phyloP scores from a whole-genome alignment of 2,329 filamentous ascomycete genomes.

The Fusarium nisikadoi region DNA sequence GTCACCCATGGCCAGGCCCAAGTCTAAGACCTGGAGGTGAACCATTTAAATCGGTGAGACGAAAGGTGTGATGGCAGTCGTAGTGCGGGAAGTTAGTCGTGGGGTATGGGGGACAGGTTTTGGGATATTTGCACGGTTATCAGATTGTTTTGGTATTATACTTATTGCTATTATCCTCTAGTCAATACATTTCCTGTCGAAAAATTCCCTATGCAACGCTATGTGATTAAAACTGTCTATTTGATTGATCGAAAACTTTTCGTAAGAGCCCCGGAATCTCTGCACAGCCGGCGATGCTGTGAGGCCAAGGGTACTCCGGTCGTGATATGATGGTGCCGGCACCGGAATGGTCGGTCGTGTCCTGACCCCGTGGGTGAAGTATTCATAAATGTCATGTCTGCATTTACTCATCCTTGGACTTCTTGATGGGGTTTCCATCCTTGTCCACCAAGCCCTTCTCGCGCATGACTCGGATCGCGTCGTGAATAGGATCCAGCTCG shows the following conservation, averaged over 20 bases:
- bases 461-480: conserved; percentile 56
- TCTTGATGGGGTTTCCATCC: conserved; percentile 52
- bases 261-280: conserved; percentile 21
- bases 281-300: conserved; percentile 11
- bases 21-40: conserved; percentile 23
- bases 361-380: background rate
- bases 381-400: background rate
- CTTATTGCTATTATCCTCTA: conserved; percentile 46
- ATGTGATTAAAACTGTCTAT: conserved; percentile 38
- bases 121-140: conserved; percentile 41
- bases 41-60: background rate
- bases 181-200: conserved; percentile 46
- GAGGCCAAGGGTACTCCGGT: conserved; percentile 12
- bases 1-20: conserved; percentile 23
- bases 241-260: conserved; percentile 28
- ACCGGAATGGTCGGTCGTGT: conserved; percentile 28
- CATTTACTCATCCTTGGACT: conserved; percentile 45
- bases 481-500: conserved; percentile 56
- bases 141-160: conserved; percentile 45
- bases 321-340: conserved; percentile 34
- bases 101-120: conserved; percentile 45
- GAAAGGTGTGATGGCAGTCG: background rate
- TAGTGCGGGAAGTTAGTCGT: background rate
- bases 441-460: conserved; percentile 58
- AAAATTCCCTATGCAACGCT: conserved; percentile 24